These are phyloP conservation scores for Talaromyces wortmannii DNA, from an alignment of 495 filamentous ascomycete genomes.

Conservation along the genomic window DNA sequence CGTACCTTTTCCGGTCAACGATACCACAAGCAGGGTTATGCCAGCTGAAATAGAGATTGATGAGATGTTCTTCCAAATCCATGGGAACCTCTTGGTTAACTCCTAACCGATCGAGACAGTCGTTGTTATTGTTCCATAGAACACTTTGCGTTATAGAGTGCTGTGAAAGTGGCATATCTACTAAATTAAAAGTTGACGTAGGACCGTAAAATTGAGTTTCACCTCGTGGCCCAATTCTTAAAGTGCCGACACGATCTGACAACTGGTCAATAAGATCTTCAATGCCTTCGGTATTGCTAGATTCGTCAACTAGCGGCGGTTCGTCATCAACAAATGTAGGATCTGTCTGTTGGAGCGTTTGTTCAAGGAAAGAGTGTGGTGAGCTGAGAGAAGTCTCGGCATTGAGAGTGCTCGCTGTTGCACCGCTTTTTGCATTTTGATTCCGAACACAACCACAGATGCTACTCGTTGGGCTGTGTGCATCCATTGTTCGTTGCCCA, in stretches of 20 bases:
- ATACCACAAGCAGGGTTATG: conserved; percentile 42
- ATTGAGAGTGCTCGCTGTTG: too few relatives aligned
- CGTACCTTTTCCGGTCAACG: conserved; percentile 42
- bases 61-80: conserved; percentile 38
- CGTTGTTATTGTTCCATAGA: conserved; percentile 29
- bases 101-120: conserved; percentile 37
- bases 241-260: conserved; percentile 35
- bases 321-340: conserved; percentile 27
- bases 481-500: too few relatives aligned
- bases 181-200: conserved; percentile 40
- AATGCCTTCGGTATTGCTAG: conserved; percentile 33
- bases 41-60: conserved; percentile 46
- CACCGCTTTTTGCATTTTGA: too few relatives aligned
- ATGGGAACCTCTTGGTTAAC: conserved; percentile 35
- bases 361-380: too few relatives aligned
- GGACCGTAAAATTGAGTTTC: conserved; percentile 41
- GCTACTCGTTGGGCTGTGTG: too few relatives aligned
- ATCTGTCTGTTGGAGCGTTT: conserved; percentile 20
- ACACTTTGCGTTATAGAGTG: conserved; percentile 34
- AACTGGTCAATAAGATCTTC: conserved; percentile 39
- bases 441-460: too few relatives aligned
- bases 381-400: too few relatives aligned
- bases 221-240: conserved; percentile 42
- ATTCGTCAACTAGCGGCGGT: conserved; percentile 14
- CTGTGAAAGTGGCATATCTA: conserved; percentile 25